phyloP scores from a whole-genome alignment of 495 filamentous ascomycete species.

The Neurospora africana region DNA sequence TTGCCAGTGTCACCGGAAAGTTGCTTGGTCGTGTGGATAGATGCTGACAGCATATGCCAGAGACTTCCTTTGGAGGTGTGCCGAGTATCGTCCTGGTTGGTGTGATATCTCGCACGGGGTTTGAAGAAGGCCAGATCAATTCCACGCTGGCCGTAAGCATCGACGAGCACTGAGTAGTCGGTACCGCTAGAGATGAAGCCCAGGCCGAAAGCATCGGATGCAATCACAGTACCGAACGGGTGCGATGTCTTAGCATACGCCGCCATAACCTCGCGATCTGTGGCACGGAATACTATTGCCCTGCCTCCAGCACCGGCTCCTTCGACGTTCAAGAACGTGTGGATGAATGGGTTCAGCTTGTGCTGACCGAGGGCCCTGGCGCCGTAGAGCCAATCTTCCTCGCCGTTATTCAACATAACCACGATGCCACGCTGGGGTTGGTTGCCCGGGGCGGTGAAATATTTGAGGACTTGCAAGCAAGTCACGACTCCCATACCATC shows the following conservation, averaged over 20 bases:
- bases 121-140: slow-evolving; percentile 85
- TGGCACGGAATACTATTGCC: slow-evolving; percentile 75
- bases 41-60: slow-evolving; percentile 88
- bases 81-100: slow-evolving; percentile 71
- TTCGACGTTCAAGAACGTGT: slow-evolving; percentile 89
- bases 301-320: slow-evolving; percentile 89
- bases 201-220: slow-evolving; percentile 69
- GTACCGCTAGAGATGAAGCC: slow-evolving; percentile 74
- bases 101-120: slow-evolving; percentile 83
- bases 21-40: slow-evolving; percentile 58
- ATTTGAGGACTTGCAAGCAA: slow-evolving; percentile 73
- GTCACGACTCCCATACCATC: slow-evolving; percentile 85
- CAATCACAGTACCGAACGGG: slow-evolving; percentile 76
- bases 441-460: slow-evolving; percentile 71
- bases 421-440: slow-evolving; percentile 72
- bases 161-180: slow-evolving; percentile 79
- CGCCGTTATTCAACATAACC: slow-evolving; percentile 85
- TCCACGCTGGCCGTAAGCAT: slow-evolving; percentile 71
- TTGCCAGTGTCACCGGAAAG: slow-evolving; percentile 60
- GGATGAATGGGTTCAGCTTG: slow-evolving; percentile 63
- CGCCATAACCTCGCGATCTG: slow-evolving; percentile 75
- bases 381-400: slow-evolving; percentile 89
- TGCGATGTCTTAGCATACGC: slow-evolving; percentile 59
- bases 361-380: slow-evolving; percentile 77
- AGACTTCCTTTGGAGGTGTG: slow-evolving; percentile 68